phyloP scores from a whole-genome alignment of 768 basidiomycete genomes.

The Pleurotus giganteus region DNA sequence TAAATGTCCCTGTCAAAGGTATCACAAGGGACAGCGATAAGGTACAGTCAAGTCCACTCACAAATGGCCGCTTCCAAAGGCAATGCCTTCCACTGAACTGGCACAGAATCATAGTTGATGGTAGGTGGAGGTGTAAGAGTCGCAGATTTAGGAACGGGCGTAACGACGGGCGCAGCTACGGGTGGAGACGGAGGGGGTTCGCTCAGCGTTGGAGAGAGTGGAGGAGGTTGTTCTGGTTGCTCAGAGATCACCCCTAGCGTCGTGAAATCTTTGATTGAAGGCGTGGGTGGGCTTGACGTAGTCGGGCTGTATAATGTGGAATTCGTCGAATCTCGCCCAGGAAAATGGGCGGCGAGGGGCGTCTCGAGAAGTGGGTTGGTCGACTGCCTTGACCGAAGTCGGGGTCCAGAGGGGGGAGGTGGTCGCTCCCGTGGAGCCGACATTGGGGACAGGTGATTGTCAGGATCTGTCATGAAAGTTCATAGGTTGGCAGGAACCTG shows the following conservation, averaged over 20 bases:
- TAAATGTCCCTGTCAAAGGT: constrained; percentile 49
- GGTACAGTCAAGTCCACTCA: constrained; percentile 24
- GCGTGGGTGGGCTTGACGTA: not conserved
- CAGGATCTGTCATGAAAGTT: constrained; percentile 1
- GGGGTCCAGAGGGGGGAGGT: not conserved
- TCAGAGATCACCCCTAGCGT: not conserved
- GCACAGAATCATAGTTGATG: constrained; percentile 53
- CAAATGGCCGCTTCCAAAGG: constrained; percentile 67
- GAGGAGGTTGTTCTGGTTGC: not conserved
- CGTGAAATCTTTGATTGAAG: not conserved
- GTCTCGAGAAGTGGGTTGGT: not conserved
- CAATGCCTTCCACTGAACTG: constrained; percentile 66
- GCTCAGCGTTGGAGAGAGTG: not conserved
- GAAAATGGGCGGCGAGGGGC: not conserved
- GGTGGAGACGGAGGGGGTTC: not conserved
- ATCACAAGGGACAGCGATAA: not conserved
- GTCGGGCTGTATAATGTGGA: not conserved
- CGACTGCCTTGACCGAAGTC: not conserved
- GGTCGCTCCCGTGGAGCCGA: not conserved
- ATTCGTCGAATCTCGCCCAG: not conserved
- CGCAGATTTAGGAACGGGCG: constrained; percentile 18
- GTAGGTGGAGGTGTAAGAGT: constrained; percentile 47
- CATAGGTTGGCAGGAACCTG: not conserved
- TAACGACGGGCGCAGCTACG: not conserved
- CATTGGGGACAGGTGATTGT: not conserved